A percentile compares a stretch with the other conserved stretches of the same genome.
These are phyloP conservation scores for Phytophthora cactorum DNA, from an alignment of 352 stramenopile species.

Conservation along the genomic window DNA sequence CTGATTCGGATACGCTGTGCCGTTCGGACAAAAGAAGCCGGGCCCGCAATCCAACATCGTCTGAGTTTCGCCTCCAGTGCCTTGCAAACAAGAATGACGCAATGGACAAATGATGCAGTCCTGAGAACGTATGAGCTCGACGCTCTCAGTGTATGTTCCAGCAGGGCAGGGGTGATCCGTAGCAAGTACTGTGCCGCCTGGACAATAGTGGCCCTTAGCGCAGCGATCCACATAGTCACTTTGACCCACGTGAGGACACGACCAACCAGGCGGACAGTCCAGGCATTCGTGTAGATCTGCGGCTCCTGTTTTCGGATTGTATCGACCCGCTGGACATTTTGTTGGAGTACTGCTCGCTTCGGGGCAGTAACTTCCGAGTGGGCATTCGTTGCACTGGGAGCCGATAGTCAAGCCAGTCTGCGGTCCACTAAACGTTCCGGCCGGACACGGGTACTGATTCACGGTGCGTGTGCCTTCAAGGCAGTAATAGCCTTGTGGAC, in stretches of 20 bases:
- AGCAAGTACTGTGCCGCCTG: slow-evolving; percentile 59
- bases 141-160: slow-evolving; percentile 73
- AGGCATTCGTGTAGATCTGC: slow-evolving; percentile 67
- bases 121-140: slow-evolving; percentile 65
- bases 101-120: slow-evolving; percentile 85
- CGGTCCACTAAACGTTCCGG: slow-evolving; percentile 83
- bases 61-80: slow-evolving; percentile 72
- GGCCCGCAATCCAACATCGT: slow-evolving; percentile 75
- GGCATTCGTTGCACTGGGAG: slow-evolving; percentile 63
- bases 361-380: slow-evolving; percentile 85
- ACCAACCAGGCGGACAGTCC: slow-evolving; percentile 73
- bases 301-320: slow-evolving; percentile 64
- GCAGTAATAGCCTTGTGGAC: slow-evolving; percentile 88
- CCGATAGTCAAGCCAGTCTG: slow-evolving; percentile 55
- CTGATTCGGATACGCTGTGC: slow-evolving; percentile 69
- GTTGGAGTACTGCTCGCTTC: slow-evolving; percentile 74
- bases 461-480: slow-evolving; percentile 60
- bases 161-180: slow-evolving; percentile 71
- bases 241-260: slow-evolving; percentile 75
- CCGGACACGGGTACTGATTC: slow-evolving; percentile 86
- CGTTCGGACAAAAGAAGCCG: slow-evolving; percentile 86
- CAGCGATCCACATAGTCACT: slow-evolving; percentile 68
- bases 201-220: slow-evolving; percentile 76
- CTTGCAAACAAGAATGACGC: slow-evolving; percentile 71
- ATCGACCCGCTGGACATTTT: slow-evolving; percentile 73